Conservation (phyloP, 129 eudicot species). For the Flaveria brownii region DNA sequence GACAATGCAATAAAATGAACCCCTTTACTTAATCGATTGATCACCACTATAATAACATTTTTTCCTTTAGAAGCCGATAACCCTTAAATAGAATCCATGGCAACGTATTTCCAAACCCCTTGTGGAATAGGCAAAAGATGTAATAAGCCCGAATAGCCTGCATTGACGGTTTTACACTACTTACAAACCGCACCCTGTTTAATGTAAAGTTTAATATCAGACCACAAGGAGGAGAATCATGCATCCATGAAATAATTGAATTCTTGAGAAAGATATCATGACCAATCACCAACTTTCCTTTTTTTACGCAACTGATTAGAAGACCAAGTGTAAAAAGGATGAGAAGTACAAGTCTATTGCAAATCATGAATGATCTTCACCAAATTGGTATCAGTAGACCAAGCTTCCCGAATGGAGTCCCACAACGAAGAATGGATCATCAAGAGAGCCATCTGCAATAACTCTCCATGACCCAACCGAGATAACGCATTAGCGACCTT, state of each 20-base stretch:
- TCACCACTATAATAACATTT: slow-evolving; percentile 1
- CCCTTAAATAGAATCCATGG: slow-evolving; percentile 29
- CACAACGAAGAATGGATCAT: too few species aligned
- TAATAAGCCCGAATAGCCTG: not conserved
- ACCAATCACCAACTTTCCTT: not conserved
- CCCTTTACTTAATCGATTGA: not conserved
- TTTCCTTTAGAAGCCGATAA: not conserved
- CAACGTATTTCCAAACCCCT: not conserved
- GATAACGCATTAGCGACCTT: too few species aligned
- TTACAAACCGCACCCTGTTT: not conserved
- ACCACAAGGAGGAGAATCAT: not conserved
- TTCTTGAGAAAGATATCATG: not conserved
- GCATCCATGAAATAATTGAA: not conserved
- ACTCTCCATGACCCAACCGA: too few species aligned
- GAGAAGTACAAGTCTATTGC: too few species aligned
- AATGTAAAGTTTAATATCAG: not conserved
- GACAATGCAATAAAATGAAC: not conserved
- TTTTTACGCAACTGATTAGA: not conserved
- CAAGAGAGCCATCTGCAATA: too few species aligned
- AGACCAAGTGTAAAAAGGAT: too few species aligned
- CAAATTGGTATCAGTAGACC: too few species aligned
- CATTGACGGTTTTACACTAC: not conserved
- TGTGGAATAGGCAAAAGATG: slow-evolving; percentile 13
- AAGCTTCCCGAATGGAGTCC: too few species aligned
- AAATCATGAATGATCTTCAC: too few species aligned